Evolutionary conservation across 2,329 filamentous ascomycete genomes (phyloP), one percentile per base, ranked within the genome.

Genomic region (Myriangium duriaei): DNA sequence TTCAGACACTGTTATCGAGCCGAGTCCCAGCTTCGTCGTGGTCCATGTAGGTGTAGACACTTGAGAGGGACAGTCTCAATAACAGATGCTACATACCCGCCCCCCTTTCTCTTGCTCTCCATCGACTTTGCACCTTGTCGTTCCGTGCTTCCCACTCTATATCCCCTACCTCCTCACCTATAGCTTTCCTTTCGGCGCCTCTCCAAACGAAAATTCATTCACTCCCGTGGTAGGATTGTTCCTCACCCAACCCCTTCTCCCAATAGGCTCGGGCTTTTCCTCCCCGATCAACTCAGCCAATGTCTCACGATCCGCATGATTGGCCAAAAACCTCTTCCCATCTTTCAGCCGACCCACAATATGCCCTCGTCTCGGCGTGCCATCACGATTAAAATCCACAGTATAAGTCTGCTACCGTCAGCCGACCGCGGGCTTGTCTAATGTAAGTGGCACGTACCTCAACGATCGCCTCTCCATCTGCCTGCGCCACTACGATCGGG

Each of bases 391-490:
- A 48, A 68, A 77, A 35, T 74, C 67, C 1, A 76, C 68, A 0
- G 73, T 77, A 39, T 76, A 78, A 7, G 73, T 76, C 68, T 75
- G 11, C 12, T 30, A 18, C 7, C 12, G 14, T 7, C n/a, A n/a
- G n/a, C n/a, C n/a, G n/a, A n/a, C n/a, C n/a, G n/a, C n/a, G n/a
- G n/a, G n/a, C n/a, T n/a, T n/a, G n/a, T n/a, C n/a, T n/a, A n/a
- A n/a, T n/a, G n/a, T n/a, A 18, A n/a, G 37, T 15, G 30, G 16
- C 17, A 14, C 5, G 3, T 17, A 72, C 70, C 59, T 76, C 72
- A 36, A 76, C 62, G 0, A 65, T 48, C 1, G 64, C 69, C 40
- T 67, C 63, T 0, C 71, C 71, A 21, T 69, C 57, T 0, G 67
- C 61, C n/a, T 57, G 45, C n/a, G 58, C 58, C 5, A 68, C 47